Evolutionary conservation across 495 filamentous ascomycete genomes (phyloP).

Genomic region (Hypoxylon perforatum): DNA sequence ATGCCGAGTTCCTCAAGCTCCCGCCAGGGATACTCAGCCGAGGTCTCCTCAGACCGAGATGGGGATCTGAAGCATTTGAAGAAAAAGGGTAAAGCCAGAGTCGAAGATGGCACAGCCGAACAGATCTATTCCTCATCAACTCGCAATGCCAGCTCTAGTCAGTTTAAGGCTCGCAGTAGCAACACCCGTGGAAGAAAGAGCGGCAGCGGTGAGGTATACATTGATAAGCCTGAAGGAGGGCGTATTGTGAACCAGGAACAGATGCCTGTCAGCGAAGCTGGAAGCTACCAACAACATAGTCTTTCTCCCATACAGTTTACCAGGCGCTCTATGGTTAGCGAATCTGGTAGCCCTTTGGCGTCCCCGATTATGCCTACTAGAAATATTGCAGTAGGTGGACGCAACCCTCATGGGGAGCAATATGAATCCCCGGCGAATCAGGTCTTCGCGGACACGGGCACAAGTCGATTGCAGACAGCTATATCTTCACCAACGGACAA

Average conservation of each 20-base stretch:
- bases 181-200: not conserved
- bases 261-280: not conserved
- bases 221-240: not conserved
- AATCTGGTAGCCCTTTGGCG: conserved; percentile 14
- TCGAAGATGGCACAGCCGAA: not conserved
- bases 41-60: not conserved
- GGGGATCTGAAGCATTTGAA: not conserved
- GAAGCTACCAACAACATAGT: not conserved
- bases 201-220: not conserved
- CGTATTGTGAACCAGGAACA: not conserved
- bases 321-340: conserved; percentile 4
- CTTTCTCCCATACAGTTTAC: not conserved
- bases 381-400: not conserved
- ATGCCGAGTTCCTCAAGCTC: not conserved
- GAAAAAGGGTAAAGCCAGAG: not conserved
- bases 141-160: not conserved
- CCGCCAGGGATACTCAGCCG: not conserved
- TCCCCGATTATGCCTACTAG: not conserved
- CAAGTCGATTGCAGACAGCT: not conserved
- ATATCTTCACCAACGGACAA: not conserved
- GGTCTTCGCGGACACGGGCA: conserved; percentile 4
- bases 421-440: not conserved
- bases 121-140: not conserved
- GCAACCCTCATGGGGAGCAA: not conserved
- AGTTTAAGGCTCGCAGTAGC: not conserved